Evolutionary conservation across 352 stramenopile genomes (phyloP).

Genomic region (Phytophthora macrochlamydospora): DNA sequence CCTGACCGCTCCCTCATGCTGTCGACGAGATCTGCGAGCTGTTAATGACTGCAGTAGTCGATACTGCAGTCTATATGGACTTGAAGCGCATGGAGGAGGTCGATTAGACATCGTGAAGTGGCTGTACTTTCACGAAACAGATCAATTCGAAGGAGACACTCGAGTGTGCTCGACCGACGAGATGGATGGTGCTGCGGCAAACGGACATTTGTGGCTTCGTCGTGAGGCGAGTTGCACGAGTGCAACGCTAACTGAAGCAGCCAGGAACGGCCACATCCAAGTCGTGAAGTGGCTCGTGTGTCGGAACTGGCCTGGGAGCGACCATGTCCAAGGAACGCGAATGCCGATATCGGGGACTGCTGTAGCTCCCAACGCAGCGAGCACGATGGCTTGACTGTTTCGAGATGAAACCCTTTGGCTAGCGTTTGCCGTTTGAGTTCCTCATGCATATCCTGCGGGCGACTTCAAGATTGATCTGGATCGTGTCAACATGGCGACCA

Average conservation of each 20-base stretch:
- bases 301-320: slow-evolving; percentile 5
- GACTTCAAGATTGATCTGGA: background rate
- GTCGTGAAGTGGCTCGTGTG: slow-evolving; percentile 17
- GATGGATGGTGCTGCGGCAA: background rate
- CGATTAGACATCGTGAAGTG: slow-evolving; percentile 21
- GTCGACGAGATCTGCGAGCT: too few relatives aligned
- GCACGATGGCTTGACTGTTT: too few relatives aligned
- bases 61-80: too few relatives aligned
- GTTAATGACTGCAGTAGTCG: too few relatives aligned
- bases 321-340: background rate
- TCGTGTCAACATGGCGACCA: background rate
- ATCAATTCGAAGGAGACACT: background rate
- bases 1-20: too few relatives aligned
- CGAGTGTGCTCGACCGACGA: background rate
- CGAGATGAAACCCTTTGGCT: too few relatives aligned
- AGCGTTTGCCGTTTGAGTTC: too few relatives aligned
- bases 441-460: background rate
- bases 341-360: background rate
- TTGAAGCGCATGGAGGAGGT: slow-evolving; percentile 7
- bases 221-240: slow-evolving; percentile 2
- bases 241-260: slow-evolving; percentile 13
- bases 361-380: too few relatives aligned
- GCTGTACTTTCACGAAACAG: background rate
- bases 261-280: slow-evolving; percentile 1
- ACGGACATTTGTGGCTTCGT: slow-evolving; percentile 13